A percentile compares a stretch with the other conserved stretches of the same genome.
These are phyloP conservation scores for Biancaea sappan DNA, from an alignment of 306 rosid species.

Conservation along the genomic window DNA sequence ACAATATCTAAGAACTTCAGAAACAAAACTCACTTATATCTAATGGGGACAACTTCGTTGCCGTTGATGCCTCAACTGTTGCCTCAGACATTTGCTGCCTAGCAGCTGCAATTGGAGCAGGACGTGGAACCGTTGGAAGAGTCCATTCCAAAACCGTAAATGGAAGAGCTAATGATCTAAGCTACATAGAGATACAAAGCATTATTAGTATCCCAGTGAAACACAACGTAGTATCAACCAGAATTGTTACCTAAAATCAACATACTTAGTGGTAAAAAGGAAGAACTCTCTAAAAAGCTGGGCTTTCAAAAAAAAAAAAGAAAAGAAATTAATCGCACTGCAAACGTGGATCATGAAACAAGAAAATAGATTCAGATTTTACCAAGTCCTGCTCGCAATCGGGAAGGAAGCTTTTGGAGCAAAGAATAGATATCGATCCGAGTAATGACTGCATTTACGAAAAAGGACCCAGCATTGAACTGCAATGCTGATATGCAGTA, in stretches of 20 bases:
- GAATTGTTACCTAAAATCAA: slow-evolving; percentile 7
- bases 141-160: slow-evolving; percentile 99
- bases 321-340: too few relatives aligned
- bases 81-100: slow-evolving; percentile 43
- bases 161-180: slow-evolving; percentile 99
- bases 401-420: slow-evolving; percentile 19
- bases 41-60: slow-evolving; percentile 46
- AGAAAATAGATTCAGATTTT: slow-evolving; percentile 20
- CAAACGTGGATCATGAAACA: slow-evolving; percentile 8
- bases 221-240: slow-evolving; percentile 22
- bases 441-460: slow-evolving; percentile 19
- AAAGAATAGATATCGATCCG: slow-evolving; percentile 26
- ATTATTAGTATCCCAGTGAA: slow-evolving; percentile 47
- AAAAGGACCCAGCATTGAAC: slow-evolving; percentile 7
- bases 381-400: slow-evolving; percentile 26
- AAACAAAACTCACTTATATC: slow-evolving; percentile 67
- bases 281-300: neutral
- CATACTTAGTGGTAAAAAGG: neutral
- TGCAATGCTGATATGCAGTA: slow-evolving; percentile 19
- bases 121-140: slow-evolving; percentile 87
- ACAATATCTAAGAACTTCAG: slow-evolving; percentile 34
- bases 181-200: slow-evolving; percentile 83
- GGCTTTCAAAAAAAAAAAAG: neutral
- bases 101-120: slow-evolving; percentile 52
- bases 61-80: slow-evolving; percentile 51